phyloP scores from a whole-genome alignment of 2,329 filamentous ascomycete genomes.

The Ascomycota sp. region DNA sequence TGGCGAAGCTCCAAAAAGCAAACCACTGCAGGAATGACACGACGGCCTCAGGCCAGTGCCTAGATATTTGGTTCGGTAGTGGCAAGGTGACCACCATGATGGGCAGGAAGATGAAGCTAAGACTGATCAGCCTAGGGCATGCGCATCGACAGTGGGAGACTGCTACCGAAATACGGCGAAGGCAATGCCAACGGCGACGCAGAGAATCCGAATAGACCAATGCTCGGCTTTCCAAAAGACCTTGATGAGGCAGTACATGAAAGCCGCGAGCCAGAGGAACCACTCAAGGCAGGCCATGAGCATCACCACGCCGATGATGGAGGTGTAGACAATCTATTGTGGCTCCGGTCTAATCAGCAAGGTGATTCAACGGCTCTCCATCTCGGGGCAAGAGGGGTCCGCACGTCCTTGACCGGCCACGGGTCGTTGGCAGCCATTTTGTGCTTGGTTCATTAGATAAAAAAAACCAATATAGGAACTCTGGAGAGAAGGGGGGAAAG shows the following conservation, averaged over 20 bases:
- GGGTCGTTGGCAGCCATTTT: slow-evolving; percentile 20
- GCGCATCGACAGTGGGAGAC: background rate
- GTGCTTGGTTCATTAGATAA: no score
- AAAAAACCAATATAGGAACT: no score
- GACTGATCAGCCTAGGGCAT: background rate
- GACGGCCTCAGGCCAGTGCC: slow-evolving; percentile 47
- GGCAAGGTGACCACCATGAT: slow-evolving; percentile 88
- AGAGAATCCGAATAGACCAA: slow-evolving; percentile 58
- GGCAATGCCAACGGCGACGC: slow-evolving; percentile 48
- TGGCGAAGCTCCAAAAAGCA: slow-evolving; percentile 80
- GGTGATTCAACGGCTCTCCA: background rate
- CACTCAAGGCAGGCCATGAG: slow-evolving; percentile 72
- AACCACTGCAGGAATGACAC: slow-evolving; percentile 71
- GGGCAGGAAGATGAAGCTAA: slow-evolving; percentile 62
- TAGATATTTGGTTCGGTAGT: slow-evolving; percentile 47
- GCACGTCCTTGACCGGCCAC: slow-evolving; percentile 28
- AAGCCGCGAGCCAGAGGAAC: slow-evolving; percentile 86
- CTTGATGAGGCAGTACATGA: slow-evolving; percentile 74
- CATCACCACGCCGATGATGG: slow-evolving; percentile 63
- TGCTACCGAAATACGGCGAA: slow-evolving; percentile 60
- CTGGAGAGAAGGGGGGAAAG: no score
- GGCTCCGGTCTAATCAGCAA: background rate
- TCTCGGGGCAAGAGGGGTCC: slow-evolving; percentile 2
- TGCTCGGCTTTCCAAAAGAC: slow-evolving; percentile 77
- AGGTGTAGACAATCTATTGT: slow-evolving; percentile 60